These are phyloP conservation scores for Coccinonectria pachysandricola DNA, from an alignment of 2,329 filamentous ascomycete genomes.

Conservation along the genomic window DNA sequence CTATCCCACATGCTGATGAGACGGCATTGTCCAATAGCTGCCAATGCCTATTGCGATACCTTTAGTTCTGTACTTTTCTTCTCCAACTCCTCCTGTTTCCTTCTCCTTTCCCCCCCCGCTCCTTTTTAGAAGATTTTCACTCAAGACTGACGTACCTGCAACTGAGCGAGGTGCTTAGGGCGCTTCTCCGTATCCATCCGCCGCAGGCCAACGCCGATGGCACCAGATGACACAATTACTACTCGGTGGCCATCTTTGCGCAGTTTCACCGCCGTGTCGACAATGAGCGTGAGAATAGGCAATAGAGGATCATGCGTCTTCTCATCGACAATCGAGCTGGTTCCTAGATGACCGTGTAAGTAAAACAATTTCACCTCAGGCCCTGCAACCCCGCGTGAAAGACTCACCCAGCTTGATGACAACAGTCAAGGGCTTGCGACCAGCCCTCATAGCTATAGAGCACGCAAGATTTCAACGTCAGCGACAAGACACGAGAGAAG, in stretches of 20 bases:
- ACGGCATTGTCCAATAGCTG: constrained; percentile 90
- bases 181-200: constrained; percentile 81
- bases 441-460: constrained; percentile 50
- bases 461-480: constrained; percentile 33
- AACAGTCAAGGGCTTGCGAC: constrained; percentile 39
- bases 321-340: constrained; percentile 97
- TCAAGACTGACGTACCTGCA: no score
- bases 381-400: background rate
- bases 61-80: no score
- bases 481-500: no score
- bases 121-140: no score
- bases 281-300: constrained; percentile 82
- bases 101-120: no score
- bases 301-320: constrained; percentile 87
- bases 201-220: constrained; percentile 85
- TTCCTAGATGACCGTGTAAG: constrained; percentile 47
- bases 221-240: constrained; percentile 92
- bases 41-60: no score
- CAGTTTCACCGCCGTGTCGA: constrained; percentile 83
- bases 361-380: background rate
- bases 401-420: constrained; percentile 78
- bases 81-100: no score
- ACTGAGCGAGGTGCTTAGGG: constrained; percentile 80
- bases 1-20: constrained; percentile 95
- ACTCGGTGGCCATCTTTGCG: constrained; percentile 88